These are phyloP conservation scores for Paspalum vaginatum DNA, from an alignment of 176 grass and related monocot species.

Conservation along the genomic window DNA sequence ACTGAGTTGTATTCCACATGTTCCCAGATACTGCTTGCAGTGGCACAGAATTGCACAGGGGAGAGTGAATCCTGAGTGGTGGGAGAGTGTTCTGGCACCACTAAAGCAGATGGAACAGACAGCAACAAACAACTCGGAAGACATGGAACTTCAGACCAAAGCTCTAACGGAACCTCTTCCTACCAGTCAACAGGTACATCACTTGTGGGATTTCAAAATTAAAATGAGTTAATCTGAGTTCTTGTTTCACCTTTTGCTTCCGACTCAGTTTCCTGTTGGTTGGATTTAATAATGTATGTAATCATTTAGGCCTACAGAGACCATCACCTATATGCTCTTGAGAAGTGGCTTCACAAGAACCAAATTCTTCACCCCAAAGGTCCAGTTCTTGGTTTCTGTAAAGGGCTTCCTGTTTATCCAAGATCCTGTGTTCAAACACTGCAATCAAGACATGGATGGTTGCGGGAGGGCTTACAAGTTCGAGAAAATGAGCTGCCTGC, in stretches of 20 bases:
- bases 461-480: slow-evolving; percentile 86
- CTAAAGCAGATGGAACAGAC: slow-evolving; percentile 70
- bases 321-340: slow-evolving; percentile 86
- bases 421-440: slow-evolving; percentile 80
- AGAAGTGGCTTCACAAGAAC: slow-evolving; percentile 93
- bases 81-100: slow-evolving; percentile 72
- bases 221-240: slow-evolving; percentile 13
- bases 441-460: slow-evolving; percentile 87
- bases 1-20: slow-evolving; percentile 10
- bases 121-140: slow-evolving; percentile 67
- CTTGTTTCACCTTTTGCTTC: slow-evolving; percentile 20
- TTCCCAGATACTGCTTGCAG: slow-evolving; percentile 83
- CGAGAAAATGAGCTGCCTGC: slow-evolving; percentile 67
- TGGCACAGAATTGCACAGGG: slow-evolving; percentile 83
- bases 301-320: slow-evolving; percentile 78
- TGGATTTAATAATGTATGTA: slow-evolving; percentile 31
- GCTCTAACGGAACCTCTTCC: slow-evolving; percentile 94
- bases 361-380: slow-evolving; percentile 84
- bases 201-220: neutral
- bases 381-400: slow-evolving; percentile 89
- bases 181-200: slow-evolving; percentile 83
- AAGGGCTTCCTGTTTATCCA: slow-evolving; percentile 83
- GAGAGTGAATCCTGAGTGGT: slow-evolving; percentile 81
- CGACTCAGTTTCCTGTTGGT: slow-evolving; percentile 13
- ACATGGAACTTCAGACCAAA: slow-evolving; percentile 88